These are phyloP conservation scores for Venustampulla echinocandica DNA, from an alignment of 495 filamentous ascomycete genomes.

Conservation along the genomic window DNA sequence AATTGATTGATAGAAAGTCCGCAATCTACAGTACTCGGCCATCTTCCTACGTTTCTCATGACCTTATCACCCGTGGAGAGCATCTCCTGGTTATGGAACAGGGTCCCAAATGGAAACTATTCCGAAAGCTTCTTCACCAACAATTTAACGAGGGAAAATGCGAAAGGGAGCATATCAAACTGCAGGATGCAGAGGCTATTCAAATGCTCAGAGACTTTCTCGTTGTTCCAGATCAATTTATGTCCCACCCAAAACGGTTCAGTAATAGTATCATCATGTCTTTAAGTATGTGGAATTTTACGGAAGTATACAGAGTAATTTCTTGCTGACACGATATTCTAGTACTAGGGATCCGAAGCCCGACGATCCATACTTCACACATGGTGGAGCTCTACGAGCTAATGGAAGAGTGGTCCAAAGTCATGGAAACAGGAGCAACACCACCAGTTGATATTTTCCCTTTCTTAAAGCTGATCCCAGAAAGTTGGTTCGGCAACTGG, in stretches of 20 bases:
- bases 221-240: conserved; percentile 31
- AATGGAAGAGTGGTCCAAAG: conserved; percentile 39
- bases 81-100: conserved; percentile 37
- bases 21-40: conserved; percentile 39
- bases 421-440: conserved; percentile 17
- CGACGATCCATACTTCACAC: conserved; percentile 18
- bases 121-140: conserved; percentile 34
- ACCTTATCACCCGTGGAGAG: conserved; percentile 32
- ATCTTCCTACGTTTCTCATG: conserved; percentile 32
- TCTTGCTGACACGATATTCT: neutral
- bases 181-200: conserved; percentile 37
- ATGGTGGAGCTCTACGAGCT: conserved; percentile 35
- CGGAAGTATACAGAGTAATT: no score
- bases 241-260: conserved; percentile 37
- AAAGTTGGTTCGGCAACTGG: conserved; percentile 39
- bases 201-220: conserved; percentile 38
- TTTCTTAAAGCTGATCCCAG: conserved; percentile 1
- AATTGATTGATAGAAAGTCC: conserved; percentile 37
- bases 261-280: conserved; percentile 38
- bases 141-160: conserved; percentile 33
- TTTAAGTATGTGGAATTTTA: conserved; percentile 24
- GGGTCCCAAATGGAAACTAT: conserved; percentile 30
- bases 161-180: conserved; percentile 35
- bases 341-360: conserved; percentile 38
- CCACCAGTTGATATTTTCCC: conserved; percentile 13